These are phyloP conservation scores for Senna siamea DNA, from an alignment of 306 rosid genomes.

Conservation along the genomic window DNA sequence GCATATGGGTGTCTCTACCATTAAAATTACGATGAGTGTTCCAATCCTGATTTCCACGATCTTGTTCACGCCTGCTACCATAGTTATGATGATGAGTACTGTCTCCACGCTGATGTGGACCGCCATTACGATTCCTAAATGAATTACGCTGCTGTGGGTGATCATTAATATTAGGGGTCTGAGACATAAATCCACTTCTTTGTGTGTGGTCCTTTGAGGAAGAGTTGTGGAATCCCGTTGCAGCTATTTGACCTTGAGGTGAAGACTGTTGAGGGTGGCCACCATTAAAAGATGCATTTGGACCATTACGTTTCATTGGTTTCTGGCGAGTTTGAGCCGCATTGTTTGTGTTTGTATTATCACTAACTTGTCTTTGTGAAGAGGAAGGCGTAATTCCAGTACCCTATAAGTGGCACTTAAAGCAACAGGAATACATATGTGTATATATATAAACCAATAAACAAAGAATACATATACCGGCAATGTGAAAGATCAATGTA, in stretches of 20 bases:
- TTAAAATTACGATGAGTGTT: conserved; percentile 57
- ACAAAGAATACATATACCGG: not conserved
- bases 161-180: conserved; percentile 55
- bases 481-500: not conserved
- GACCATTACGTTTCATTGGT: conserved; percentile 52
- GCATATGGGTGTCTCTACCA: conserved; percentile 65
- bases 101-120: conserved; percentile 76
- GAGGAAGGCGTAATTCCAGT: conserved; percentile 51
- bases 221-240: conserved; percentile 47
- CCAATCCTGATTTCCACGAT: conserved; percentile 84
- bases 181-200: conserved; percentile 60
- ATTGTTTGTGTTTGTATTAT: conserved; percentile 48
- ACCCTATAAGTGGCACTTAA: conserved; percentile 52
- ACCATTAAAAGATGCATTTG: conserved; percentile 60
- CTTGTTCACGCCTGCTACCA: conserved; percentile 76
- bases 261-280: conserved; percentile 47
- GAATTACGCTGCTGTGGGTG: conserved; percentile 63
- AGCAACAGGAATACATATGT: conserved; percentile 30
- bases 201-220: conserved; percentile 52
- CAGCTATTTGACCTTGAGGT: conserved; percentile 48
- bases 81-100: conserved; percentile 66
- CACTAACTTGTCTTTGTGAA: conserved; percentile 57
- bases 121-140: conserved; percentile 59
- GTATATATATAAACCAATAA: conserved; percentile 19
- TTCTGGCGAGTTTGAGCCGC: conserved; percentile 47